Evolutionary conservation across 352 stramenopile genomes (phyloP).

Genomic region (Pelagophyceae sp.): DNA sequence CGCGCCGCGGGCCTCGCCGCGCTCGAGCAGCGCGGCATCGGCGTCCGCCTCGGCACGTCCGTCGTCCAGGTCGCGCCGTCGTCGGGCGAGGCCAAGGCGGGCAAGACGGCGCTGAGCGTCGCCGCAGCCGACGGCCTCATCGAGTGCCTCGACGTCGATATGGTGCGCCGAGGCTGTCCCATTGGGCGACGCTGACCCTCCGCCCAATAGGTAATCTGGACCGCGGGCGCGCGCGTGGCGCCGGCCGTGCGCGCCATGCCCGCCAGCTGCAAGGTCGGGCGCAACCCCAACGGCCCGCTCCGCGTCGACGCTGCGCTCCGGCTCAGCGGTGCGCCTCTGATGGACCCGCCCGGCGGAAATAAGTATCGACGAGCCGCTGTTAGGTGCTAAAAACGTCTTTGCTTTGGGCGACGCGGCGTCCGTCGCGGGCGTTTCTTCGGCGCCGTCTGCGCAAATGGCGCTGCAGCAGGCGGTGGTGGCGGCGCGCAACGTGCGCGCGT

Average conservation of each 20-base stretch:
- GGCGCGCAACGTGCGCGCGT: conserved; percentile 34
- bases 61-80: conserved; percentile 26
- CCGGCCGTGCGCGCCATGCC: background rate
- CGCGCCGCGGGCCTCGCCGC: conserved; percentile 26
- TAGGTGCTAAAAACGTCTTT: conserved; percentile 37
- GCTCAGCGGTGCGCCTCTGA: background rate
- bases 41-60: conserved; percentile 29
- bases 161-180: no score
- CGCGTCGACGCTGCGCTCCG: conserved; percentile 6
- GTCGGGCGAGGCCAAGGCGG: background rate
- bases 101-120: background rate
- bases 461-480: conserved; percentile 39
- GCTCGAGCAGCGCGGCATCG: conserved; percentile 29
- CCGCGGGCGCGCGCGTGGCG: conserved; percentile 25
- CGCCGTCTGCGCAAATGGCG: conserved; percentile 35
- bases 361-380: no score
- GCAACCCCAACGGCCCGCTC: background rate
- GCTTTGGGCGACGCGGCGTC: conserved; percentile 36
- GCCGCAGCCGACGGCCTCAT: no score
- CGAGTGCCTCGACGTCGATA: no score
- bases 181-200: no score
- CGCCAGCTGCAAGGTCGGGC: background rate
- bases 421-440: conserved; percentile 20
- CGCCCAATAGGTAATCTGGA: conserved; percentile 34
- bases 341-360: conserved; percentile 22